Base-by-base conservation (phyloP, 805 yeast genomes). In the Teunomyces lycoperdinae region DNA sequence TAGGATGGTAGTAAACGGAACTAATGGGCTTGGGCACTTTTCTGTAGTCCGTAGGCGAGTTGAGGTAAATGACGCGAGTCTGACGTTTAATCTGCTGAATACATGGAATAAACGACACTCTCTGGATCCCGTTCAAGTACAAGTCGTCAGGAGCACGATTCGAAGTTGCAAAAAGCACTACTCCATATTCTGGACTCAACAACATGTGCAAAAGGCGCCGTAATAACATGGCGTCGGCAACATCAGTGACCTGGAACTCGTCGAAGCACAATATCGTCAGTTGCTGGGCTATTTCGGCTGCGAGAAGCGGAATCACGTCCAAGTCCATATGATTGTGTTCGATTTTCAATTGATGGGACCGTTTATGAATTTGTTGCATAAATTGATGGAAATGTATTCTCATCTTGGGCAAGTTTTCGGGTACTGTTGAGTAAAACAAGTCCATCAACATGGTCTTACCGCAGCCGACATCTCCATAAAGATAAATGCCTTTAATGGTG, bases 381-480 rank as follows among this genome's bases (percentile, higher is more conserved):
- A 94, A 94, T 57, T 90, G 96, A 67, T 94, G 99, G 74, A 94
- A 94, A 66, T 94, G 99, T 42, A 92, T 74, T 54, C 99, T 77
- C 57, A 75, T 78, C 60, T 90, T 89, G 9, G 92, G 78, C 49
- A 94, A 71, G 61, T 86, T 88, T 0, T 67, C 44, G 0, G 98
- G 97, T 13, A 92, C 78, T 0, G 96, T 89, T 16, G 80, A 73
- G 67, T 91, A 94, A 60, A 94, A 94, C 55, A 94, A 73, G 66
- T 94, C 98, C 98, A 94, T 92, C 50, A 94, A 73, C 97, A 94
- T 92, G 6, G 99, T 94, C 63, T 94, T 92, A 3, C 99, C 99
- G 67, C 98, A 91, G 1, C 99, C 99, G 38, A 94, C 99, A 65
- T 94, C 98, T 17, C 99, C 99, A 66, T 88, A 94, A 28, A 94